Base-by-base conservation (phyloP, 108 stramenopile genomes). In the Fragilariopsis cylindrus region DNA sequence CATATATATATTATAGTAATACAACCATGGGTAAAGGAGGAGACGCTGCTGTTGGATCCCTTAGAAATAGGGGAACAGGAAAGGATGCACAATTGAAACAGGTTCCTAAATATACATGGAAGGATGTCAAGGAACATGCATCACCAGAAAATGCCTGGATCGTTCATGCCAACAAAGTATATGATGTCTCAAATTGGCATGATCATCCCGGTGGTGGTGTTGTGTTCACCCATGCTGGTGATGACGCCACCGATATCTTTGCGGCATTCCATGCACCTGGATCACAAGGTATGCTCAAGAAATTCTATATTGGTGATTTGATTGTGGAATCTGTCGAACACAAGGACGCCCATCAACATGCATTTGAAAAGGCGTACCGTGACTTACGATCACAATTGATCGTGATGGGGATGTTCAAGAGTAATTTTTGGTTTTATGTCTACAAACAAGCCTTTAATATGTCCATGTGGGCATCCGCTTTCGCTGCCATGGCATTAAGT, bases 231-330 rank as follows among this genome's bases (percentile, higher is more conserved):
- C 96, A 97, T 72, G 99, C 99, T 5, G 99, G 99, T 57, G 96
- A 97, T 62, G 99, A 99, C 81, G 96, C 95, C 88, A 98, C 99
- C 16, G 99, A 98, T 71, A 97, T 98, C 65, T 99, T 99, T 73
- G 97, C 97, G 40, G 97, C 97, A 48, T 99, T 99, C 79, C 99
- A 99, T 84, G 97, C 97, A 2, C 83, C 89, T 13, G 93, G 97
- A 48, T 94, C 96, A 12, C 88, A 90, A 62, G 80, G 83, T 65
- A 76, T 90, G 76, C 88, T 99, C 85, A 95, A 97, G 82, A 84
- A 88, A 50, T 98, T 96, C 73, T 86, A 89, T 85, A 98, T 98
- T 57, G 99, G 99, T 9, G 95, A 96, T 7, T 73, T 98, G 18
- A 95, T 95, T 65, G 80, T 87, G 16, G 87, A 90, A 56, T 84